phyloP scores from a whole-genome alignment of 176 grass and related monocot species.

The Phoenix roebelenii region DNA sequence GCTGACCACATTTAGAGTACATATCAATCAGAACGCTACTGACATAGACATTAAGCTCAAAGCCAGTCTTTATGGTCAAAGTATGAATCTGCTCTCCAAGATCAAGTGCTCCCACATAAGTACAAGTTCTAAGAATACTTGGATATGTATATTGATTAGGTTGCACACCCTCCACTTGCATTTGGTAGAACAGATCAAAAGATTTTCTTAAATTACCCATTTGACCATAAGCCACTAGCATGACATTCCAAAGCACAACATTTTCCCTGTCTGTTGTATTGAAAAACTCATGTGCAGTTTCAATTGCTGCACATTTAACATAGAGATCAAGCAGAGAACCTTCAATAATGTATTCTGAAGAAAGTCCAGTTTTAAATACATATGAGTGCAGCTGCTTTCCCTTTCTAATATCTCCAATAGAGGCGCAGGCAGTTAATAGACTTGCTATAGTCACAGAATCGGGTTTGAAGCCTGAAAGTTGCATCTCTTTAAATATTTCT shows the following conservation, averaged over 20 bases:
- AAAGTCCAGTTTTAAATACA: constrained; percentile 45
- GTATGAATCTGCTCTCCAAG: constrained; percentile 66
- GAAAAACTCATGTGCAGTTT: constrained; percentile 38
- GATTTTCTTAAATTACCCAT: constrained; percentile 41
- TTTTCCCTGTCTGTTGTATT: constrained; percentile 39
- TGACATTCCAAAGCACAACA: constrained; percentile 65
- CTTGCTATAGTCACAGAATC: constrained; percentile 49
- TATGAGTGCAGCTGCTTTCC: constrained; percentile 50
- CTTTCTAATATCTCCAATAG: constrained; percentile 30
- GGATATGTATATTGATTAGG: constrained; percentile 77
- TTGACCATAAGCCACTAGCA: constrained; percentile 60
- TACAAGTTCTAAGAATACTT: constrained; percentile 60
- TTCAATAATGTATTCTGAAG: constrained; percentile 52
- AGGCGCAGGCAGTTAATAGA: constrained; percentile 41
- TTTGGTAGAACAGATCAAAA: constrained; percentile 49
- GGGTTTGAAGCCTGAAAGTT: constrained; percentile 26
- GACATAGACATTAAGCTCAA: constrained; percentile 57
- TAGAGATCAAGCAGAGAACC: constrained; percentile 63
- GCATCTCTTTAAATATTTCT: constrained; percentile 39
- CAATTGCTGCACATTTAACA: constrained; percentile 45
- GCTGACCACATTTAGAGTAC: constrained; percentile 45
- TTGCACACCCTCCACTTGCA: constrained; percentile 31
- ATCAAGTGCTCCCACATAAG: constrained; percentile 25
- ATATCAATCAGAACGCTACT: constrained; percentile 66
- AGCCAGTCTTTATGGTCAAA: constrained; percentile 23